Base-by-base conservation (phyloP, 2,329 filamentous ascomycete species). In the Chalaropsis ovoidea region DNA sequence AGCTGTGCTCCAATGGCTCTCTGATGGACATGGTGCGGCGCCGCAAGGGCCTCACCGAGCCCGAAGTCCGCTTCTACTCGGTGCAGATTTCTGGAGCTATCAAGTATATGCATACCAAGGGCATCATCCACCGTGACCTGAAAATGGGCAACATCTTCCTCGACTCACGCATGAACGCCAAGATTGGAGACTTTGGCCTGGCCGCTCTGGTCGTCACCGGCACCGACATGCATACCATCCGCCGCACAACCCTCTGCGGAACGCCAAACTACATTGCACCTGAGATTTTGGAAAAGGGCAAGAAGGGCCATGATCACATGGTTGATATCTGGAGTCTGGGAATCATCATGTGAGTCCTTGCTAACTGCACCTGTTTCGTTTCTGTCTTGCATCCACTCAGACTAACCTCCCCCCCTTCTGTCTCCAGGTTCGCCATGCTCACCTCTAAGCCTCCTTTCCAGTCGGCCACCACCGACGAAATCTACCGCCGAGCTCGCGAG, bases 111-210 rank as follows among this genome's bases (percentile, higher is more conserved):
- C 95, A 99, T 75, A 86, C 86, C 72, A 89, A 95, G 73, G 94
- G 93, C 69, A 95, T 99, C 68, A 96, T 97, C 62, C 94, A 99
- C 76, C 86, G 94, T 62, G 94, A 99, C 75, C 77, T 99, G 71
- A 99, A 99, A 77, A 97, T 96, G 80, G 95, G 94, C 61, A 99
- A 99, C 74, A 87, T 99, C 70, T 99, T 99, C 72, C 81, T 99
- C 63, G 94, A 99, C 74, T 84, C 85, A 64, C 81, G 91, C 70
- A 96, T 99, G 93, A 95, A 99, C 72, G 87, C 96, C 71, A 99
- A 99, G 75, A 90, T 99, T 71, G 94, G 94, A 56, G 94, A 99
- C 75, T 99, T 99, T 77, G 94, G 94, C 2, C 81, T 99, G 65
- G 94, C 94, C 39, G 94, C 95, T 35, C 80, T 99, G 71, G 80